Base-by-base conservation (phyloP, 2,329 filamentous ascomycete species). In the Phaeosphaeriaceae sp. region DNA sequence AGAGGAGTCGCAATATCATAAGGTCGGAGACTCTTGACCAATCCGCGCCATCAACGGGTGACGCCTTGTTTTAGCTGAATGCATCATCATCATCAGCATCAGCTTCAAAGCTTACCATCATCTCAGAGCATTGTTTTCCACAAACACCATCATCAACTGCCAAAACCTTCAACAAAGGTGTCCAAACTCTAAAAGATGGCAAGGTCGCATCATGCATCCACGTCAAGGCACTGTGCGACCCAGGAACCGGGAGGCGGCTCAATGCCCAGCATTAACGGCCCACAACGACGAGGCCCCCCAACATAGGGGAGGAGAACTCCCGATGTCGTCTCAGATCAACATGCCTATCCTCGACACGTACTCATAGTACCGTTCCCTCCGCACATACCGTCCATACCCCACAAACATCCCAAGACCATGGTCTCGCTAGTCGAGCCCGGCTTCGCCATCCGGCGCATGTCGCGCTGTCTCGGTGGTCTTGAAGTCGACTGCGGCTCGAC, bases 371-470 rank as follows among this genome's bases (percentile, higher is more conserved):
- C 31, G 13, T 45, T 6, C 42, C 9, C 19, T 17, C n/a, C 4
- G 19, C 42, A 45, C 31, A 45, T 11, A 11, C 10, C 6, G 19
- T 7, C 42, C 42, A 45, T 21, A 13, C n/a, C 19, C 42, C 10
- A 20, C 19, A 45, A 45, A 45, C 42, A 15, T 15, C 13, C 24
- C 27, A 24, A 11, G 15, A 41, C 31, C 31, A 22, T 41, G 10
- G 19, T 40, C 7, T 51, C 49, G 3, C 21, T 42, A 7, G 21
- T 42, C 19, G 7, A 53, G 21, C 41, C 24, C 24, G 57, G 57
- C 50, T 60, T 50, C 31, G 53, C 57, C 17, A 56, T 60, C 47
- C 53, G 57, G 13, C 57, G 57, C 50, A 54, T 53, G 27, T 47
- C 45, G 40, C 10, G n/a, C 21, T 60, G 57, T 20, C 33, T 56